Evolutionary conservation across 2,329 filamentous ascomycete species (phyloP), one percentile per base, ranked within the genome.

Genomic region (Nemania sp.): DNA sequence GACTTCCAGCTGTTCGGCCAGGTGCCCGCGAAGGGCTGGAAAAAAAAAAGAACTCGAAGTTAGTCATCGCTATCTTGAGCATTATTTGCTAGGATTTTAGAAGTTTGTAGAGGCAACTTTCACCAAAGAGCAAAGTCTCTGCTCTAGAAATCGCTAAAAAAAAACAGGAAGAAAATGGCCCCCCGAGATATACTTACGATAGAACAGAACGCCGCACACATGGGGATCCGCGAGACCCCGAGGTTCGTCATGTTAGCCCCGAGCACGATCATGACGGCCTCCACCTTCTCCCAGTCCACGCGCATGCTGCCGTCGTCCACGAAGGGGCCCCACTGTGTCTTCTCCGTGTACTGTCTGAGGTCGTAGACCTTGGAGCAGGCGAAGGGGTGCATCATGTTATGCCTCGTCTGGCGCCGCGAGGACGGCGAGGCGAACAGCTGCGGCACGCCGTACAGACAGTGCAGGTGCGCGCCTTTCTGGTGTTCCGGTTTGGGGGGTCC

Each of bases 271-370:
- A 93, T 87, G 62, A 93, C 87, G 8, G 90, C 89, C 78, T 94
- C 92, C 11, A 94, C 80, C 80, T 92, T 93, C 78, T 94, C 91
- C 92, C 92, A 95, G 78, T 95, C 92, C 0, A 93, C 89, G 5
- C 80, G 78, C 60, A 82, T 84, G 2, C 82, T 85, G 1, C 86
- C 87, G 74, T 94, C 91, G 57, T 87, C 81, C 74, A 86, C 80
- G 73, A 93, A 94, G 0, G 92, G 92, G 0, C 92, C 92, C 92
- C 92, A 94, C 41, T 83, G 77, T 0, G 86, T 90, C 27, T 79
- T 77, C 1, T 81, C 77, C 0, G 87, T 91, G 77, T 93, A 92
- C 71, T 90, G 85, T 0, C 92, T 84, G 55, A 94, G 79, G 75
- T 94, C 92, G 72, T 94, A 95, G 2, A 94, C 90, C 69, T 88